phyloP scores from a whole-genome alignment of 2,329 filamentous ascomycete species.

The Sordariomycetes sp. region DNA sequence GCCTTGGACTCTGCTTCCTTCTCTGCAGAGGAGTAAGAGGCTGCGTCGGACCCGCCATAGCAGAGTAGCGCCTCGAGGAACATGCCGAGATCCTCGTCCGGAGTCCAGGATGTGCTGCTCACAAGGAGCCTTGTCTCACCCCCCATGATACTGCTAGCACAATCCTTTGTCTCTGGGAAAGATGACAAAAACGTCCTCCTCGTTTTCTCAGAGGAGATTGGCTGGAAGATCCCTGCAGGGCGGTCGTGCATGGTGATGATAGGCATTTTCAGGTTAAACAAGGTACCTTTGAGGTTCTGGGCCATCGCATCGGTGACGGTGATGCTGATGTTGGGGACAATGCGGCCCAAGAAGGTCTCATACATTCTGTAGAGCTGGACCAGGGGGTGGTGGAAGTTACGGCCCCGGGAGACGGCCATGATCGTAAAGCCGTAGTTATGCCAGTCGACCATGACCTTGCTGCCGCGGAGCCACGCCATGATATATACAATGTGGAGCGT shows the following conservation, averaged over 20 bases:
- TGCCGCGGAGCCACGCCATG: conserved; percentile 66
- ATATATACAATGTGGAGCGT: conserved; percentile 68
- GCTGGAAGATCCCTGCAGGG: conserved; percentile 72
- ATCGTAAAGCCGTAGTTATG: conserved; percentile 98
- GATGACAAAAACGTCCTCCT: conserved; percentile 50
- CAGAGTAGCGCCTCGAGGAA: conserved; percentile 70
- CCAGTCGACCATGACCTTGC: conserved; percentile 84
- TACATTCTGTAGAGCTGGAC: conserved; percentile 69
- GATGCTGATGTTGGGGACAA: conserved; percentile 62
- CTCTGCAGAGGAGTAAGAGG: conserved; percentile 21
- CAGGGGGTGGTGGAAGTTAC: conserved; percentile 53
- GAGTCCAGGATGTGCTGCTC: conserved; percentile 93
- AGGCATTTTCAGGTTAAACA: conserved; percentile 54
- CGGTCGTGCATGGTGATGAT: conserved; percentile 75
- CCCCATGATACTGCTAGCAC: conserved; percentile 47
- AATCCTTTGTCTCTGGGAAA: conserved; percentile 52
- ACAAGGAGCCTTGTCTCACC: conserved; percentile 62
- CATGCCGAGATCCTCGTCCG: conserved; percentile 88
- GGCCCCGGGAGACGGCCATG: conserved; percentile 46
- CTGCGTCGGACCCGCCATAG: conserved; percentile 40
- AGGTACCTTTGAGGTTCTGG: conserved; percentile 49
- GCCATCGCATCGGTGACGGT: conserved; percentile 88
- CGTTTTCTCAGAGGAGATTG: conserved; percentile 37
- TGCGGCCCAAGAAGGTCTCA: conserved; percentile 60
- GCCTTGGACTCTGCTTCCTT: background rate